Percentiles rank a stretch among this genome's conserved stretches.
These are phyloP conservation scores for Fusarium piperis DNA, from an alignment of 2,329 filamentous ascomycete genomes.

Conservation along the genomic window DNA sequence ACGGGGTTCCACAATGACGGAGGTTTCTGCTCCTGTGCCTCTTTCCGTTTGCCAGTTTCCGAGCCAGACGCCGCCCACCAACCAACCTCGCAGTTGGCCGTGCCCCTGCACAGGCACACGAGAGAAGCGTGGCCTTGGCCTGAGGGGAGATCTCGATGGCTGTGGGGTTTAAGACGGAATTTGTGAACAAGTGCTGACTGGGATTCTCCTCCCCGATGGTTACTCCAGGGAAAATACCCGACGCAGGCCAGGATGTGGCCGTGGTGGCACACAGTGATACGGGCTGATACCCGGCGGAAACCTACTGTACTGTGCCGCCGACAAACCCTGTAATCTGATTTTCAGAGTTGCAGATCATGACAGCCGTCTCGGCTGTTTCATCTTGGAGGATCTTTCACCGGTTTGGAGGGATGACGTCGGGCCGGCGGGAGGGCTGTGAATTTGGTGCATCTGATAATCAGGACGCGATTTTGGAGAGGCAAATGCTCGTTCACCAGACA, in stretches of 20 bases:
- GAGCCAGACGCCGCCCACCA: not conserved
- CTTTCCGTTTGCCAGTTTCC: slow-evolving; percentile 12
- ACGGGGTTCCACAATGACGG: slow-evolving; percentile 33
- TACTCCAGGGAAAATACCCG: slow-evolving; percentile 1
- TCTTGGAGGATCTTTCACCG: not conserved
- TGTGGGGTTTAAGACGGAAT: slow-evolving; percentile 23
- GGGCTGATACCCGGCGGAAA: not conserved
- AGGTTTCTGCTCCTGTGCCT: not conserved
- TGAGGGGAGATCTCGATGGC: slow-evolving; percentile 30
- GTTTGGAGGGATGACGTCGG: slow-evolving; percentile 30
- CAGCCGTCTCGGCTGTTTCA: slow-evolving; percentile 28
- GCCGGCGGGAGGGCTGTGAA: not conserved
- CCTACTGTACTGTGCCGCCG: not conserved
- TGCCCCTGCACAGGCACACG: slow-evolving; percentile 17
- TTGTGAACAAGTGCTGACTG: not conserved
- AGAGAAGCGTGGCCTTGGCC: not conserved
- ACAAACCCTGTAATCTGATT: slow-evolving; percentile 4
- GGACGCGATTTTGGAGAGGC: not conserved
- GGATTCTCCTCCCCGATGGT: slow-evolving; percentile 8
- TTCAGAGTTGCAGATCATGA: slow-evolving; percentile 25
- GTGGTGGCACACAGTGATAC: not conserved
- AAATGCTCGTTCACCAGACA: not conserved
- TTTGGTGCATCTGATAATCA: not conserved
- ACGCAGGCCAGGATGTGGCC: not conserved
- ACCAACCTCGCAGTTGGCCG: not conserved